Percentiles rank a stretch among this genome's conserved stretches.
These are phyloP conservation scores for Xylona heveae DNA, from an alignment of 495 filamentous ascomycete genomes.

Conservation along the genomic window DNA sequence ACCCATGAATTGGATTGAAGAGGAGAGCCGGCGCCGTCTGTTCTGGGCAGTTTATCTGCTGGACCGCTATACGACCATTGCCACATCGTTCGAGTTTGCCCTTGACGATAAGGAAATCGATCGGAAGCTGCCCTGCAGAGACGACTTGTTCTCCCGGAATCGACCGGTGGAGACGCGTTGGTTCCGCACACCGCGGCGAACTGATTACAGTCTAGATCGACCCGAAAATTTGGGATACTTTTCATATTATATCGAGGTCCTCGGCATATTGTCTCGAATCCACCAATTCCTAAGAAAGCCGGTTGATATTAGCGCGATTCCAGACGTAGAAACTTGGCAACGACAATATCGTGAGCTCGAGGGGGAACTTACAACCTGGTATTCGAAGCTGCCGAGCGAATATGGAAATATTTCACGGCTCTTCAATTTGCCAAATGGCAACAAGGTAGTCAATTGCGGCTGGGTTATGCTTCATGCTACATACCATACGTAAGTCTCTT, in stretches of 20 bases:
- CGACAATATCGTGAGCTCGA: constrained; percentile 67
- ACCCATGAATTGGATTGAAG: constrained; percentile 66
- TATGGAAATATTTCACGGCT: constrained; percentile 61
- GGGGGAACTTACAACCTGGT: constrained; percentile 56
- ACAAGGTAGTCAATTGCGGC: constrained; percentile 47
- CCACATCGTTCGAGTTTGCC: constrained; percentile 78
- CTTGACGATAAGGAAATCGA: constrained; percentile 77
- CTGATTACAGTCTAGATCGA: constrained; percentile 41
- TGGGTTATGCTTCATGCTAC: constrained; percentile 84
- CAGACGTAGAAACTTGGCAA: constrained; percentile 80
- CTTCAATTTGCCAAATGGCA: constrained; percentile 37
- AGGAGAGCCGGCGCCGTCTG: constrained; percentile 58
- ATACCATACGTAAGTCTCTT: constrained; percentile 43
- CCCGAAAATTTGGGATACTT: constrained; percentile 71
- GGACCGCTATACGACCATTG: constrained; percentile 71
- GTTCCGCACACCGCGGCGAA: constrained; percentile 33
- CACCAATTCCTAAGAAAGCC: constrained; percentile 72
- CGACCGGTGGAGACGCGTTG: constrained; percentile 65
- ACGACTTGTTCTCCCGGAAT: constrained; percentile 68
- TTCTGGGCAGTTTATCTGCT: constrained; percentile 91
- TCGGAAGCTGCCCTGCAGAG: constrained; percentile 63
- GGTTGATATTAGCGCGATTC: constrained; percentile 64
- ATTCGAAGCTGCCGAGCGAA: constrained; percentile 58
- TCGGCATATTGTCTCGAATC: constrained; percentile 67
- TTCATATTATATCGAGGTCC: constrained; percentile 66